Base-by-base conservation (phyloP, 768 basidiomycete genomes). In the Tricholoma bakamatsutake region DNA sequence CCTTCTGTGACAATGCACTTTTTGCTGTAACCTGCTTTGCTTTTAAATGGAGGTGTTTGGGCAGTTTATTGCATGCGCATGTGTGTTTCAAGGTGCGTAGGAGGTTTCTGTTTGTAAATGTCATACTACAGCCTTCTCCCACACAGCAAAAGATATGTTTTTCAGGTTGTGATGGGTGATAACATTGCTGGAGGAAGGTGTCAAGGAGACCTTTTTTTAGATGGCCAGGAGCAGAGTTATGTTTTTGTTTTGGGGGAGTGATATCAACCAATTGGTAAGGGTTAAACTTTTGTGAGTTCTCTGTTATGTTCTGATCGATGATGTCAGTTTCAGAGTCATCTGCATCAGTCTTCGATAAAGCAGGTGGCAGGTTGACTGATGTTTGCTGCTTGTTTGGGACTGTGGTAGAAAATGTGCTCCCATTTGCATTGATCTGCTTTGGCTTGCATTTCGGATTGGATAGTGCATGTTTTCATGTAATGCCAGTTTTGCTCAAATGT, bases 131-230 rank as follows among this genome's bases (percentile, higher is more conserved):
- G 7, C 30, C 35, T 3, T 40, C 33, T 13, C 30, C 56, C 27
- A 48, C 24, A 30, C 52, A 57, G n/a, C 52, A 42, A 40, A 42
- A 30, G 7, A 57, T 13, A 12, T 33, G n/a, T 42, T 57, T 57
- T 28, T 18, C 10, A 8, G 56, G 56, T 18, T 43, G 28, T 28
- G 56, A 57, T 13, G 4, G 3, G 17, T 35, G 21, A 34, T 52
- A 57, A 50, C 56, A 57, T 33, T 31, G 13, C 6, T 43, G 50
- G 13, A 57, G 50, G n/a, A 52, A 50, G 3, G 18, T 17, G 21
- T 57, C 56, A 6, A 57, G 17, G 6, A 46, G 4, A 24, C 13
- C 18, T 31, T 40, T 57, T 28, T 33, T 57, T 7, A 50, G 56
- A 15, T 50, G 18, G 9, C 56, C 56, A 31, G 30, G 15, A 10